Percentiles rank a stretch among this genome's conserved stretches.
These are phyloP conservation scores for Reticulascus tulasneorum DNA, from an alignment of 2,329 filamentous ascomycete genomes.

Conservation along the genomic window DNA sequence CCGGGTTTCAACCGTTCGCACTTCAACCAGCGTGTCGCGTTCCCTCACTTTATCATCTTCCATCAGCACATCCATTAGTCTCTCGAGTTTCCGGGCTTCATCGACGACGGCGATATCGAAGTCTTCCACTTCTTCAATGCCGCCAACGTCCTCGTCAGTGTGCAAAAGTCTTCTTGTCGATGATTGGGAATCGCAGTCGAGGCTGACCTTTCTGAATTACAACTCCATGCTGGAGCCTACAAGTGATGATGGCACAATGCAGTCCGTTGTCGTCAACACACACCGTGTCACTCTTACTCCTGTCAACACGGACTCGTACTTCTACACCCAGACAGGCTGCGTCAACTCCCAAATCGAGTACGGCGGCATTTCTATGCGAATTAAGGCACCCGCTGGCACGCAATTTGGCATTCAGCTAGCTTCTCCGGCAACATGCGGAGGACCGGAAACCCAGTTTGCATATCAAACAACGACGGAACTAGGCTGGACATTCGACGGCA, in stretches of 20 bases:
- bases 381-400: slow-evolving; percentile 48
- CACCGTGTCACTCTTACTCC: slow-evolving; percentile 50
- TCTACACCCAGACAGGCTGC: slow-evolving; percentile 55
- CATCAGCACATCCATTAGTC: no score
- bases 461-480: slow-evolving; percentile 43
- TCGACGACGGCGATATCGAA: no score
- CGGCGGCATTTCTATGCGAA: slow-evolving; percentile 52
- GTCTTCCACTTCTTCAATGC: no score
- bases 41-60: no score
- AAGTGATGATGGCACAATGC: slow-evolving; percentile 55
- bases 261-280: slow-evolving; percentile 48
- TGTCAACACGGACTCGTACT: slow-evolving; percentile 46
- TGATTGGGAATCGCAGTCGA: slow-evolving; percentile 59
- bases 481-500: slow-evolving; percentile 58
- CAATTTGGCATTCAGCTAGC: slow-evolving; percentile 49
- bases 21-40: no score
- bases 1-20: no score
- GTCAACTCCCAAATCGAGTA: slow-evolving; percentile 44
- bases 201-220: slow-evolving; percentile 58
- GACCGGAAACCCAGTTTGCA: slow-evolving; percentile 27
- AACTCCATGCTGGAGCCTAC: slow-evolving; percentile 53
- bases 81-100: no score
- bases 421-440: slow-evolving; percentile 41
- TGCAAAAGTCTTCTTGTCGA: slow-evolving; percentile 48
- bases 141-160: slow-evolving; percentile 11